Percentiles rank a stretch among this genome's conserved stretches.
Evolutionary conservation across 257 asterid genomes (phyloP).

Genomic region (Fraxinus cuspidata): DNA sequence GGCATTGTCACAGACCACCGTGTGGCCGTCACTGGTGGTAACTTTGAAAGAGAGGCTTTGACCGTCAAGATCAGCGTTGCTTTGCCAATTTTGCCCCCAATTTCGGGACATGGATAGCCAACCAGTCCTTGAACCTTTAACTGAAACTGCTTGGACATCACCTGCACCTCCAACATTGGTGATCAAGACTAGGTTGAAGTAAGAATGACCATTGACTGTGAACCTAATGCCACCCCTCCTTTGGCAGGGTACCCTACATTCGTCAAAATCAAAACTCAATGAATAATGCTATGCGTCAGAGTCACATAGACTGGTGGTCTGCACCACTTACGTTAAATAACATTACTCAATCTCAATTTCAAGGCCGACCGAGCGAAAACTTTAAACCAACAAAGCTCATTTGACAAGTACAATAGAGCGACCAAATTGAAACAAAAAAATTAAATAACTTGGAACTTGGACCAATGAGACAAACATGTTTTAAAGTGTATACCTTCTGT

Average conservation of each 20-base stretch:
- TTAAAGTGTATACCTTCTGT: slow-evolving; percentile 30
- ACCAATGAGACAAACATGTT: not conserved
- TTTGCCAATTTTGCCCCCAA: slow-evolving; percentile 69
- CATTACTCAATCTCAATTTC: too few relatives aligned
- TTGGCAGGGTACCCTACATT: slow-evolving; percentile 46
- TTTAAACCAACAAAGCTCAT: too few relatives aligned
- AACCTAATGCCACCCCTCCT: slow-evolving; percentile 55
- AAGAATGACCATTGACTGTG: slow-evolving; percentile 57
- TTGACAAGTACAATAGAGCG: too few relatives aligned
- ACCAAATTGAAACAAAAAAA: too few relatives aligned
- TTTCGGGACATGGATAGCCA: slow-evolving; percentile 59
- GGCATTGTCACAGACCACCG: slow-evolving; percentile 31
- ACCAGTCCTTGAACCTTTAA: slow-evolving; percentile 44
- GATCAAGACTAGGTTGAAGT: slow-evolving; percentile 54
- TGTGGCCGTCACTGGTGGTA: slow-evolving; percentile 48
- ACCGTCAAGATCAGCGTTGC: slow-evolving; percentile 46
- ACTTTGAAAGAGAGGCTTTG: slow-evolving; percentile 54
- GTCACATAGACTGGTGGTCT: too few relatives aligned
- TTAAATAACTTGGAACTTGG: too few relatives aligned
- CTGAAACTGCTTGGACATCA: slow-evolving; percentile 45
- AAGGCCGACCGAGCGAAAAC: too few relatives aligned
- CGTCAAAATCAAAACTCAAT: not conserved
- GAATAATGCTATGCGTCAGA: too few relatives aligned
- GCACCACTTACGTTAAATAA: too few relatives aligned
- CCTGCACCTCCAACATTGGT: slow-evolving; percentile 63